phyloP scores from a whole-genome alignment of 1,284 basidiomycete genomes.

The Vanrija sp. region DNA sequence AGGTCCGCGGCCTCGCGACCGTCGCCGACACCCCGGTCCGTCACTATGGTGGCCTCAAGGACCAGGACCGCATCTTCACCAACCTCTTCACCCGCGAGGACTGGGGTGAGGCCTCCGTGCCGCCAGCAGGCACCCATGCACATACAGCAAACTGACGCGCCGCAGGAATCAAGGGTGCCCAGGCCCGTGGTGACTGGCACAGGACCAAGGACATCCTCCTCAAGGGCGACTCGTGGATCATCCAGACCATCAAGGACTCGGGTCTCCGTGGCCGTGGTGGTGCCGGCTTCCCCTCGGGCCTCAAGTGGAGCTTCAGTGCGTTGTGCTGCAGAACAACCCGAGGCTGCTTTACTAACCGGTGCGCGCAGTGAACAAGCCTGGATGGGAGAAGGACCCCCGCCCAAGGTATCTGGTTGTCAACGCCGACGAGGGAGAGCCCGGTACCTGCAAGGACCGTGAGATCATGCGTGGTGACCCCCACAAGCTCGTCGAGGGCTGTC shows the following conservation, averaged over 20 bases:
- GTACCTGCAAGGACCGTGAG: constrained; percentile 98
- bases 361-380: constrained; percentile 73
- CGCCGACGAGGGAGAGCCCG: constrained; percentile 97
- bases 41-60: constrained; percentile 82
- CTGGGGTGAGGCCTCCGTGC: constrained; percentile 48
- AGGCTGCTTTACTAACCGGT: neutral
- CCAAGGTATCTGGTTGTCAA: constrained; percentile 97
- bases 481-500: constrained; percentile 95
- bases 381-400: constrained; percentile 89
- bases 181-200: constrained; percentile 95
- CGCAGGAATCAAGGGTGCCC: constrained; percentile 71
- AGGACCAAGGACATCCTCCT: constrained; percentile 90
- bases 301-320: constrained; percentile 91
- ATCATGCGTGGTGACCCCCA: constrained; percentile 97
- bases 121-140: neutral
- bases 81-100: constrained; percentile 82
- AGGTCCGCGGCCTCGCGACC: constrained; percentile 59
- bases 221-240: constrained; percentile 95
- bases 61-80: constrained; percentile 90
- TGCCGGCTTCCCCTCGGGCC: constrained; percentile 92
- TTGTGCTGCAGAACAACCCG: constrained; percentile 35
- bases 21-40: constrained; percentile 67
- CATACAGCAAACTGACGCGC: neutral
- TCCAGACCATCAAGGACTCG: constrained; percentile 92
- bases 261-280: constrained; percentile 94